Conservation (phyloP, 768 basidiomycete species). For the Podaxis mareebaensis region DNA sequence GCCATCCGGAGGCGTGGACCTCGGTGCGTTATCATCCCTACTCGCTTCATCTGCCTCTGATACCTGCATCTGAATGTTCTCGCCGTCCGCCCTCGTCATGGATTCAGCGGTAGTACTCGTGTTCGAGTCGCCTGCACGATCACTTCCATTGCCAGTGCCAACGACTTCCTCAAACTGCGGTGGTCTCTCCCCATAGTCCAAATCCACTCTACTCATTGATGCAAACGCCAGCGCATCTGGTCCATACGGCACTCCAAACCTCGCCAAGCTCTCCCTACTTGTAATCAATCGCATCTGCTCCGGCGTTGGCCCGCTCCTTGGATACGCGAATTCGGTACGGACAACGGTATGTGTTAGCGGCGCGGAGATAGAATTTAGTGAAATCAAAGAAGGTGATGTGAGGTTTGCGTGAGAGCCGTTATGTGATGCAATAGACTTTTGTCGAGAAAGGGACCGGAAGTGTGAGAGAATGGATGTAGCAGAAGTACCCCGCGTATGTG, state of each 20-base stretch:
- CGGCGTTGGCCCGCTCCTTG: slow-evolving; percentile 61
- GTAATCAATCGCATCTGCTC: slow-evolving; percentile 70
- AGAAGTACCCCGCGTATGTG: slow-evolving; percentile 39
- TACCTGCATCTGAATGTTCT: background rate
- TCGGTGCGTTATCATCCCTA: background rate
- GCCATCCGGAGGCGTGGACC: background rate
- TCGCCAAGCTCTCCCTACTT: slow-evolving; percentile 61
- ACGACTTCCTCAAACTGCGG: slow-evolving; percentile 51
- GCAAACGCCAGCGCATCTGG: slow-evolving; percentile 69
- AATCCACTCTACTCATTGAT: slow-evolving; percentile 42
- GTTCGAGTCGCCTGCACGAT: background rate
- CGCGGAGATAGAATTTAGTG: slow-evolving; percentile 71
- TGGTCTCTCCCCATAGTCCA: slow-evolving; percentile 34
- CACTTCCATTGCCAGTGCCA: slow-evolving; percentile 11
- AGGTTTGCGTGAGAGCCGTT: slow-evolving; percentile 33
- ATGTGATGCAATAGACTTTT: slow-evolving; percentile 43
- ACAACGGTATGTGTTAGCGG: slow-evolving; percentile 74
- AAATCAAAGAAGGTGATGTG: slow-evolving; percentile 68
- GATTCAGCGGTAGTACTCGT: background rate
- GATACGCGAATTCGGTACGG: slow-evolving; percentile 72
- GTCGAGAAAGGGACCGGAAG: slow-evolving; percentile 51
- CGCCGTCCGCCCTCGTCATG: background rate
- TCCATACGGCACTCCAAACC: slow-evolving; percentile 79
- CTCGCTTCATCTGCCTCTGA: background rate
- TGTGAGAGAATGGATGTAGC: slow-evolving; percentile 25